Percentiles rank a stretch among this genome's conserved stretches.
phyloP scores from a whole-genome alignment of 768 basidiomycete species.

The Phaffia tasmanica region DNA sequence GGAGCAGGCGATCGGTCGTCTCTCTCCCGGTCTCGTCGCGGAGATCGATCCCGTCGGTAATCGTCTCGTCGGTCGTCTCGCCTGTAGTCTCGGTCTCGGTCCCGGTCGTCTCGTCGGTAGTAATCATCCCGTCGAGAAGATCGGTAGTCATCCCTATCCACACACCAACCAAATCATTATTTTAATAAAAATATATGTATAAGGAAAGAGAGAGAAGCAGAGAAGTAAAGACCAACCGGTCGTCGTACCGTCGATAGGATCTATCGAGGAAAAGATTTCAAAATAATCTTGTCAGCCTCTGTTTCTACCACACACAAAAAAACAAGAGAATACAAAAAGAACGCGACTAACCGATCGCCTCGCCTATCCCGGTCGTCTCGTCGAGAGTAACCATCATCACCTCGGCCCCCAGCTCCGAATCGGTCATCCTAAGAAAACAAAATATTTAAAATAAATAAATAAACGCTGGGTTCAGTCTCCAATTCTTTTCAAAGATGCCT shows the following conservation, averaged over 20 bases:
- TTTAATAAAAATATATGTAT: background rate
- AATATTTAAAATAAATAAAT: no score
- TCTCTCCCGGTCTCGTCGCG: constrained; percentile 47
- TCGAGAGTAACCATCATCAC: constrained; percentile 9
- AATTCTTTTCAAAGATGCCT: background rate
- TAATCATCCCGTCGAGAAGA: constrained; percentile 48
- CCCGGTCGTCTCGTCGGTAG: constrained; percentile 49
- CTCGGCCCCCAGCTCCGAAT: background rate
- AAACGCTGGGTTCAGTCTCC: no score
- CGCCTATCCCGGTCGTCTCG: constrained; percentile 9
- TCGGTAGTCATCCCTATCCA: constrained; percentile 29
- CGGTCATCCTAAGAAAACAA: background rate
- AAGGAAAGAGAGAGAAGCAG: background rate
- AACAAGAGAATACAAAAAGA: constrained; percentile 41
- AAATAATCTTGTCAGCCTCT: constrained; percentile 9
- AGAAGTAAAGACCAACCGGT: background rate
- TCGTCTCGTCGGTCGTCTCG: constrained; percentile 41
- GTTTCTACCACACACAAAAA: constrained; percentile 25
- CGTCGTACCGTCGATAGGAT: constrained; percentile 6
- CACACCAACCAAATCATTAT: constrained; percentile 20
- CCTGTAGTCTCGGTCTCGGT: constrained; percentile 43
- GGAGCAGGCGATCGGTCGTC: constrained; percentile 27
- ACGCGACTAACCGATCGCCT: constrained; percentile 5
- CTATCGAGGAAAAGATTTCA: constrained; percentile 2
- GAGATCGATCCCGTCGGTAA: constrained; percentile 46